A percentile compares a stretch with the other conserved stretches of the same genome.
Evolutionary conservation across 148 eudicot genomes (phyloP).

Genomic region (Cornus kousa): DNA sequence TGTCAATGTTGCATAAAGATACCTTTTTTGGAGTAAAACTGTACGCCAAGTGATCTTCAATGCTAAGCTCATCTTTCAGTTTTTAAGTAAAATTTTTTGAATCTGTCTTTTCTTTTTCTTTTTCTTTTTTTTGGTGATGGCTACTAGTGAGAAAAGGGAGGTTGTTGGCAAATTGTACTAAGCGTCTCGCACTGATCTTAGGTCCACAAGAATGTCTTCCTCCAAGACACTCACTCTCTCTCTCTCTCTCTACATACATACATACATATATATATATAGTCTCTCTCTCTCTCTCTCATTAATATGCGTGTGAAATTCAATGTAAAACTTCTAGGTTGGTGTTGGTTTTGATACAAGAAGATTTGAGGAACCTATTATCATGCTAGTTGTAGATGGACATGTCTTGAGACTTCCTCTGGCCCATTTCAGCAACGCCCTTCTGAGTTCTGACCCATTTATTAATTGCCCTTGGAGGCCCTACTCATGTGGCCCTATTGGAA

Average conservation of each 20-base stretch:
- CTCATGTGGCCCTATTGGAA: background rate
- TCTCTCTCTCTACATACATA: background rate
- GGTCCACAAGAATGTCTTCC: background rate
- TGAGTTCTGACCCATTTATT: too few species aligned
- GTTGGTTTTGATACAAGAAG: too few species aligned
- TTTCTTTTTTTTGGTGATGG: background rate
- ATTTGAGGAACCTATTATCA: background rate
- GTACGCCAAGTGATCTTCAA: background rate
- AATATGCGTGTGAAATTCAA: background rate
- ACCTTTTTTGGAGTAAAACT: background rate
- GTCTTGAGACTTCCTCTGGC: background rate
- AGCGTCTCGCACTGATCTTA: background rate
- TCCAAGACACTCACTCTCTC: background rate
- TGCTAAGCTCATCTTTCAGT: background rate
- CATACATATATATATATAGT: too few species aligned
- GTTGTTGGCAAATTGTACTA: background rate
- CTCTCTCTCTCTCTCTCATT: background rate
- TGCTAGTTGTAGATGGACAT: background rate
- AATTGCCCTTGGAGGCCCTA: background rate
- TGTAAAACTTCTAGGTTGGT: too few species aligned
- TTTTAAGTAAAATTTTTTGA: too few species aligned
- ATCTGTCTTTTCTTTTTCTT: too few species aligned
- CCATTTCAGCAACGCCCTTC: too few species aligned
- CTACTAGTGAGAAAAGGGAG: background rate
- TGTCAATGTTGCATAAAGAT: background rate